Percentiles rank a stretch among this genome's conserved stretches.
Conservation (phyloP, 2,329 filamentous ascomycete genomes). For the Gaeumannomyces tritici region DNA sequence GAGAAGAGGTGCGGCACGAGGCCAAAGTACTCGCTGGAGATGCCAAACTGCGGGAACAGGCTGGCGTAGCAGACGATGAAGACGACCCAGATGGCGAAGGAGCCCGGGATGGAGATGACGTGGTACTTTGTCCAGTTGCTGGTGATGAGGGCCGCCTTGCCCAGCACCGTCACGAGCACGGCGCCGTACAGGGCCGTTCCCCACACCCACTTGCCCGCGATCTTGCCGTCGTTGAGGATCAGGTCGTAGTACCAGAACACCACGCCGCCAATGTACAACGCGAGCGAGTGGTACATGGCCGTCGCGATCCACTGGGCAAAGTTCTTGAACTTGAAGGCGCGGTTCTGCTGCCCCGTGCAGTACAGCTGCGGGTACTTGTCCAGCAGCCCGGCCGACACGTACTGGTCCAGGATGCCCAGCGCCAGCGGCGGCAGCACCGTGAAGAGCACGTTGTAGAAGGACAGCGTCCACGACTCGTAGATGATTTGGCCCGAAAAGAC, state of each 20-base stretch:
- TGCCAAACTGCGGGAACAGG: conserved; percentile 70
- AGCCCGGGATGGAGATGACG: conserved; percentile 88
- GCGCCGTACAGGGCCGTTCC: conserved; percentile 90
- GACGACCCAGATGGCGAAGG: conserved; percentile 81
- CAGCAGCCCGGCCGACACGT: conserved; percentile 84
- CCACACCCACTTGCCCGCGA: conserved; percentile 96
- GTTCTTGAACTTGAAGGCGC: conserved; percentile 87
- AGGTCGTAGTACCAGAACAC: conserved; percentile 77
- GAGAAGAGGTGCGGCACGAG: conserved; percentile 73
- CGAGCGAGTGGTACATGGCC: conserved; percentile 88
- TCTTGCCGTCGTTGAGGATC: conserved; percentile 66
- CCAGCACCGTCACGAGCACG: conserved; percentile 84
- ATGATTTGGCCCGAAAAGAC: conserved; percentile 96
- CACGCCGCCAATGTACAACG: conserved; percentile 80
- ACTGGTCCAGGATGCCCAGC: conserved; percentile 94
- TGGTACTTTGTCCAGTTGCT: conserved; percentile 99
- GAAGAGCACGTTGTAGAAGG: conserved; percentile 98
- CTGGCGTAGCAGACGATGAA: conserved; percentile 84
- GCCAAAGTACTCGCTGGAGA: conserved; percentile 79
- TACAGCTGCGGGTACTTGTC: conserved; percentile 97
- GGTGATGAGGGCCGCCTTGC: conserved; percentile 88
- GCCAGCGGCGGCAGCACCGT: conserved; percentile 89
- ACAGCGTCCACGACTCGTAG: conserved; percentile 98
- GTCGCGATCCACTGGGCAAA: conserved; percentile 91
- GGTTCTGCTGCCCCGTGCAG: conserved; percentile 80